Base-by-base conservation (phyloP, 2,329 filamentous ascomycete genomes). In the Colletotrichum lindemuthianum region DNA sequence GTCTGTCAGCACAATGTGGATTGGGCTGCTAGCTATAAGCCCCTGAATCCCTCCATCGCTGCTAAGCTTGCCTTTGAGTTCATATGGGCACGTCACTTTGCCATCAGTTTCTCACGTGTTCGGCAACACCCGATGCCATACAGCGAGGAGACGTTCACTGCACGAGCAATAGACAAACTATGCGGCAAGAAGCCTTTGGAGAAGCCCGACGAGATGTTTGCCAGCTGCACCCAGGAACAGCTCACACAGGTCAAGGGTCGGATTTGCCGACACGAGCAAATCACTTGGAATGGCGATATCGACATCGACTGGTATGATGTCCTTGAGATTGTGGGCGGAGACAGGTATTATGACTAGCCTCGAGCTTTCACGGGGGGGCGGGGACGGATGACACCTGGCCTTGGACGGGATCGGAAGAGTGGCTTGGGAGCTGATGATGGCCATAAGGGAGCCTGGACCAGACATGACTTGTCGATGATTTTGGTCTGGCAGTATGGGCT, bases 131-230 rank as follows among this genome's bases (percentile, higher is more conserved):
- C 50, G 36, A n/a, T 53, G 12, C 2, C 12, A n/a, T 43, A 43
- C 50, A 8, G 41, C 50, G 37, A 53, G 36, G 50, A 43, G 50
- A 53, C 50, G 10, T n/a, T 9, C 6, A 53, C 50, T 6, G 50
- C 37, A 2, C 40, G 33, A 11, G 50, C 50, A 15, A 53, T 53
- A 7, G 50, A 53, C 37, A 11, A 3, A 11, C 12, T 53, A 1
- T 16, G 37, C 1, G 0, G 2, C 1, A 37, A 53, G 12, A 53
- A 53, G 50, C 50, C 50, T 12, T 4, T 37, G 2, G 37, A 58
- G 4, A 50, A 40, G 34, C 54, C 34, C 10, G 43, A 57, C 11
- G 15, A 37, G 41, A 13, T 39, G 33, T 57, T 57, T 6, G 6
- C 43, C 43, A 24, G 49, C 43, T 49, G 15, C n/a, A 33, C 43